These are phyloP conservation scores for Pholiota conissans DNA, from an alignment of 768 basidiomycete genomes.

Conservation along the genomic window DNA sequence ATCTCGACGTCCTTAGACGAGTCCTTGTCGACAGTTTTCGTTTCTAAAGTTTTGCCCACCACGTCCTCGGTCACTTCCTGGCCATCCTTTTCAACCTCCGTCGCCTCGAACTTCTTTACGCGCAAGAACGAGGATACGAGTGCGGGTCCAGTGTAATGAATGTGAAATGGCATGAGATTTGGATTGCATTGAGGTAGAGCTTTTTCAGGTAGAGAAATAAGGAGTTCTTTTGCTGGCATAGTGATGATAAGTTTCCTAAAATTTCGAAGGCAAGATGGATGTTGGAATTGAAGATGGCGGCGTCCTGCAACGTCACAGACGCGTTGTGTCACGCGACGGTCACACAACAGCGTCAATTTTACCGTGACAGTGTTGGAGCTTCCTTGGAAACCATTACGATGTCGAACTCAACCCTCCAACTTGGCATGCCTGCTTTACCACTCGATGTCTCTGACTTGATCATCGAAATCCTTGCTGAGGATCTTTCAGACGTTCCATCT, in stretches of 20 bases:
- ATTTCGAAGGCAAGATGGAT: too few species aligned
- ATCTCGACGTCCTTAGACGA: not conserved
- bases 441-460: too few species aligned
- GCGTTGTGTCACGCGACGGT: not conserved
- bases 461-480: too few species aligned
- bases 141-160: slow-evolving; percentile 68
- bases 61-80: not conserved
- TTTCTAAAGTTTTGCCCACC: not conserved
- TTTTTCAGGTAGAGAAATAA: slow-evolving; percentile 8
- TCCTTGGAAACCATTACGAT: too few species aligned
- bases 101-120: slow-evolving; percentile 43
- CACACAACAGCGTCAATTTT: too few species aligned
- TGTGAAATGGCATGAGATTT: slow-evolving; percentile 83
- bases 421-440: too few species aligned
- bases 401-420: too few species aligned
- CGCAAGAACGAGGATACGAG: slow-evolving; percentile 75
- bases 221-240: not conserved
- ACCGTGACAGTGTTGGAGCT: too few species aligned
- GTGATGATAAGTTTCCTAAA: not conserved
- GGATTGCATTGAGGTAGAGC: slow-evolving; percentile 47
- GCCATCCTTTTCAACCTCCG: slow-evolving; percentile 7
- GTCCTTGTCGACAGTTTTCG: not conserved
- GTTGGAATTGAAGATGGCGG: too few species aligned
- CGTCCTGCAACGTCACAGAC: not conserved
- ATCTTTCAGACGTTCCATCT: too few species aligned